phyloP scores from a whole-genome alignment of 805 yeast genomes.

The Jamesozyma rosinii region DNA sequence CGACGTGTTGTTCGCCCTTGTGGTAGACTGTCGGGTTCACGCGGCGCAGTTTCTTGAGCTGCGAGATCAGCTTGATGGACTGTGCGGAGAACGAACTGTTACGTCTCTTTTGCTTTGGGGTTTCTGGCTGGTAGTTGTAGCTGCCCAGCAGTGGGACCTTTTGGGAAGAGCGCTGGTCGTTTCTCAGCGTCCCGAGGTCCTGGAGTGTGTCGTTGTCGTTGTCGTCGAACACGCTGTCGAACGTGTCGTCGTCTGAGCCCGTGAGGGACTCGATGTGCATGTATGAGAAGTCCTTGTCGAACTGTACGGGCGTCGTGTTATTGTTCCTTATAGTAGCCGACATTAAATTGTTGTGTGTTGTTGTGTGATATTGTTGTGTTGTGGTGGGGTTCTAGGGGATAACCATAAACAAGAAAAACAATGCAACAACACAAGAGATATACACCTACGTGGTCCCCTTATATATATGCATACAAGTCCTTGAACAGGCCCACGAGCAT shows the following conservation, averaged over 20 bases:
- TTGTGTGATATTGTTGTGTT: no score
- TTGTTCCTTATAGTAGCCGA: background rate
- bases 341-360: no score
- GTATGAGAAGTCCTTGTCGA: background rate
- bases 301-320: background rate
- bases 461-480: background rate
- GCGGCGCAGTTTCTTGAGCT: conserved; percentile 2
- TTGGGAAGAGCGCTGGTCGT: no score
- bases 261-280: background rate
- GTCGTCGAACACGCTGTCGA: background rate
- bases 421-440: no score
- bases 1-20: background rate
- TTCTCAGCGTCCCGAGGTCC: no score
- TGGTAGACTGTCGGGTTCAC: conserved; percentile 7
- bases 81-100: background rate
- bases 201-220: background rate
- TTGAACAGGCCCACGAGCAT: background rate
- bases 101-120: background rate
- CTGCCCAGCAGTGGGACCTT: no score
- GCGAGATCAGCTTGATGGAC: background rate
- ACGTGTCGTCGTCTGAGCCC: background rate
- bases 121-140: no score
- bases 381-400: no score
- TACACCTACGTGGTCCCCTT: no score
- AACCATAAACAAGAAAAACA: no score